phyloP scores from a whole-genome alignment of 2,329 filamentous ascomycete species.

The Cercospora citrullina region DNA sequence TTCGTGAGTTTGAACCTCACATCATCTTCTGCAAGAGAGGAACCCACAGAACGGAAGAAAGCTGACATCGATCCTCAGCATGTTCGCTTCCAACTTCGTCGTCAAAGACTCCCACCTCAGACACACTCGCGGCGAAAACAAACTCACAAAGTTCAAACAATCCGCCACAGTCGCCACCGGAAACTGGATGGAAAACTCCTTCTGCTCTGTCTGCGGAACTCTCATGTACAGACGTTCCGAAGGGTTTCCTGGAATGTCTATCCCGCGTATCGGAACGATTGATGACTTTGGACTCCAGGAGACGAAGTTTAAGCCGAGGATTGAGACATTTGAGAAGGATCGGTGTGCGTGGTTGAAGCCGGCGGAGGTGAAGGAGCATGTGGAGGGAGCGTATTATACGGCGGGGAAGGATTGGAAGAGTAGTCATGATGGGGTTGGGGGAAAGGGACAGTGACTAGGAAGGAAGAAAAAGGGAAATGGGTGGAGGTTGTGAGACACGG shows the following conservation, averaged over 20 bases:
- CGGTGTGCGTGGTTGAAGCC: slow-evolving; percentile 42
- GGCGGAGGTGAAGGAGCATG: slow-evolving; percentile 18
- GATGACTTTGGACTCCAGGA: slow-evolving; percentile 62
- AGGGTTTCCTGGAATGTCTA: slow-evolving; percentile 47
- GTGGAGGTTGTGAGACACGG: neutral
- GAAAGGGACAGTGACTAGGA: neutral
- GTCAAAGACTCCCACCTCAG: slow-evolving; percentile 49
- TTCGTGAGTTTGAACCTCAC: slow-evolving; percentile 37
- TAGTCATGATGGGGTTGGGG: slow-evolving; percentile 8
- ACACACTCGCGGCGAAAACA: slow-evolving; percentile 55
- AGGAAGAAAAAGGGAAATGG: neutral
- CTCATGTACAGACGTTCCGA: slow-evolving; percentile 57
- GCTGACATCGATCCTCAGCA: slow-evolving; percentile 28
- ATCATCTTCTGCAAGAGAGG: too few species aligned
- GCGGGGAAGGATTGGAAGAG: slow-evolving; percentile 18
- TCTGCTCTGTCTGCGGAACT: slow-evolving; percentile 61
- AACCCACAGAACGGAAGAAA: too few species aligned
- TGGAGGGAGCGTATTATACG: slow-evolving; percentile 21
- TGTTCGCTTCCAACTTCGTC: slow-evolving; percentile 62
- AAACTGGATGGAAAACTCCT: slow-evolving; percentile 61
- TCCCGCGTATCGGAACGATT: slow-evolving; percentile 60
- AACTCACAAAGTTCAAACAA: slow-evolving; percentile 52
- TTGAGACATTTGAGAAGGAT: slow-evolving; percentile 55
- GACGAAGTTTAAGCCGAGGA: slow-evolving; percentile 55
- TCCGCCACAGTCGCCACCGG: slow-evolving; percentile 50